Base-by-base conservation (phyloP, 2,329 filamentous ascomycete genomes). In the Colletotrichum sp. region DNA sequence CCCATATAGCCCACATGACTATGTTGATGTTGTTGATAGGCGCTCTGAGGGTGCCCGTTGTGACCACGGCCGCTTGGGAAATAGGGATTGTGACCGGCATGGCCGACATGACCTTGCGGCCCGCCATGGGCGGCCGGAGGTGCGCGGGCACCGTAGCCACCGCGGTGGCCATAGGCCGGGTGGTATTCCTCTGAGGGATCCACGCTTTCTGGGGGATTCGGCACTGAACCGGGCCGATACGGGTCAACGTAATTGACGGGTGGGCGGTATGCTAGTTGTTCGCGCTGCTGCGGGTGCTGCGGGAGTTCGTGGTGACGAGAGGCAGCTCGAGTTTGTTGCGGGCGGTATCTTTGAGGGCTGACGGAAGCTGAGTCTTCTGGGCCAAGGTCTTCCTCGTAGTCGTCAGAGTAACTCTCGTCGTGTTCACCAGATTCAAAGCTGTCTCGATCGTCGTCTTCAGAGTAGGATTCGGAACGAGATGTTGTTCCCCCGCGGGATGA, bases 151-250 rank as follows among this genome's bases (percentile, higher is more conserved):
- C 52, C 67, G 26, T 75, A 75, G 14, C 71, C 74, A 39, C 71
- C 65, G 14, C 52, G 77, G 32, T 66, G 84, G 84, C 86, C 89
- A 87, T 84, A 86, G 79, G 72, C 64, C 34, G 80, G 83, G 77
- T 86, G 84, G 81, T 90, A 93, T n/a, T 94, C 92, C 28, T 95
- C 92, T 24, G 88, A 88, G 43, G 90, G 90, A 82, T 94, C 93
- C 86, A 90, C 88, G 83, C 90, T 94, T 86, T 91, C 90, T 71
- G 91, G 87, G 78, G 89, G 87, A 77, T 87, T 86, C 78, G 90
- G 89, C 79, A 84, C 83, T 75, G 85, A 74, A 83, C 86, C 84
- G 84, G 78, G 87, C 78, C 84, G 85, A 81, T 81, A 86, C 78
- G 81, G 86, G 77, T 82, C 79, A 43, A 60, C 77, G 63, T 57